phyloP scores from a whole-genome alignment of 305 asterid species.

The Ajuga reptans region DNA sequence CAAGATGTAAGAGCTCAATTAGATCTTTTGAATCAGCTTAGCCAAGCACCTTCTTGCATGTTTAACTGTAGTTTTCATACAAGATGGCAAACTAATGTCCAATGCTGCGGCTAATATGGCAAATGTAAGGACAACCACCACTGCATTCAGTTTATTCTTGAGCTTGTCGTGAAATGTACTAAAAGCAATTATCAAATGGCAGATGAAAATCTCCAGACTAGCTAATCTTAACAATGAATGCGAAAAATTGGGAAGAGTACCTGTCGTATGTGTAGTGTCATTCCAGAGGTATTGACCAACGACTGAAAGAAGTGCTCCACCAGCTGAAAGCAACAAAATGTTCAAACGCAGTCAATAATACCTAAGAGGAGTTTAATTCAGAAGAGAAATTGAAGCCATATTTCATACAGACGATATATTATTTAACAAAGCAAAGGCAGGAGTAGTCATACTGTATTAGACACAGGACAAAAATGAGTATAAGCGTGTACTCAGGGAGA shows the following conservation, averaged over 20 bases:
- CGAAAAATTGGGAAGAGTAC: conserved; percentile 26
- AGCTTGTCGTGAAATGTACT: neutral
- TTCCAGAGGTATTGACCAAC: conserved; percentile 88
- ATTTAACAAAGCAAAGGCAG: neutral
- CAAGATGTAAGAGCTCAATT: too few relatives aligned
- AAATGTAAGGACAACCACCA: neutral
- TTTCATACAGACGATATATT: neutral
- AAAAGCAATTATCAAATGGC: neutral
- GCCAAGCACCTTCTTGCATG: neutral
- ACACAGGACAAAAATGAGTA: neutral
- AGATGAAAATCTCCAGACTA: conserved; percentile 1
- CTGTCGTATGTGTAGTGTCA: conserved; percentile 93
- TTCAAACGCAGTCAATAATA: conserved; percentile 2
- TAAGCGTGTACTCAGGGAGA: neutral
- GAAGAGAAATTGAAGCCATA: conserved; percentile 4
- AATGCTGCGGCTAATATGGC: neutral
- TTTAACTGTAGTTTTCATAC: neutral
- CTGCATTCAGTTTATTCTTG: neutral
- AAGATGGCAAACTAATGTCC: neutral
- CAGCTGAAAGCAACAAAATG: conserved; percentile 44
- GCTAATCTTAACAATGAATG: neutral
- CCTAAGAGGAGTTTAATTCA: neutral
- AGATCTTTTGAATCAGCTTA: too few relatives aligned
- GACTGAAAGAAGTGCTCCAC: conserved; percentile 98
- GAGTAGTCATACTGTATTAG: neutral